Evolutionary conservation across 2,329 filamentous ascomycete genomes (phyloP), one percentile per base, ranked within the genome.

Genomic region (Coniochaeta hoffmannii): DNA sequence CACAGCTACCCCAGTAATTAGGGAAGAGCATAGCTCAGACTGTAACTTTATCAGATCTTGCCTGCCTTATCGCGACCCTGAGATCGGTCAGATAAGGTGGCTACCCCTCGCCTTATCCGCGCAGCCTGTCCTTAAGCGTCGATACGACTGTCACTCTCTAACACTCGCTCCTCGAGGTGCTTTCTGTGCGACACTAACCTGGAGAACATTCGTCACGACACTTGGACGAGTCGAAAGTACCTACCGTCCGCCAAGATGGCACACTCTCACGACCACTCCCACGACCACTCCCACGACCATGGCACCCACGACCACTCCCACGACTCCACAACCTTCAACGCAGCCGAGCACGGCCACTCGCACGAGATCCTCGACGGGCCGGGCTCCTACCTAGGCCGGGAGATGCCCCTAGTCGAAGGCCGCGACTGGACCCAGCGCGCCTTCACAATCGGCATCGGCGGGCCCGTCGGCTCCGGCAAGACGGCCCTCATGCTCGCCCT

Each of bases 381-480:
- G 0, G 94, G 94, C 46, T 96, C 90, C 67, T 97, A 88, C 69
- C 73, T 94, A 31, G 87, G 87, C 53, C 86, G 94, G 15, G 94
- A 97, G 75, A 92, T 96, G 89, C 94, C 93, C 59, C 88, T 97
- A 56, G 83, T 91, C 60, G 89, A 96, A 63, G 91, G 91, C 11
- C 82, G 93, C 55, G 81, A 92, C 68, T 99, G 92, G 89, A 80
- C 80, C 28, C 89, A 96, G 61, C 81, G 94, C 56, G 92, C 92
- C 14, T 99, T 97, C 67, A 97, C 94, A 4, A 81, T 99, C 65
- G 94, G 94, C n/a, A 97, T 97, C 73, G 94, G 94, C 74, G 94
- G 94, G 91, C 94, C 94, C 58, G 94, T 99, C 54, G 94, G 94
- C 61, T 97, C 92, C 24, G 94, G 94, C 68, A 99, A 99, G 73